A percentile compares a stretch with the other conserved stretches of the same genome.
Conservation (phyloP, 2,329 filamentous ascomycete genomes). For the Phoma sp. region DNA sequence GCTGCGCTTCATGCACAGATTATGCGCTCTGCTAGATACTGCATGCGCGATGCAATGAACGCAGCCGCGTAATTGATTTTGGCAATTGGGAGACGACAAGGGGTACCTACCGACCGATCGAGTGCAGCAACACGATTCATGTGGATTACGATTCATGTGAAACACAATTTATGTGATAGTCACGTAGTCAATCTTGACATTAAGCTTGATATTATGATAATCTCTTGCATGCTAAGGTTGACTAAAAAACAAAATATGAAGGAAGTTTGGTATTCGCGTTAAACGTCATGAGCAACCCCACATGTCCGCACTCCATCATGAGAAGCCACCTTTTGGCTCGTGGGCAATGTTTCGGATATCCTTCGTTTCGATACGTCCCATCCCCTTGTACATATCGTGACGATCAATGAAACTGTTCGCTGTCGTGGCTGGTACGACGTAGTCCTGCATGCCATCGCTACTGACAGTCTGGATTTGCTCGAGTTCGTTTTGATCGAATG, state of each 20-base stretch:
- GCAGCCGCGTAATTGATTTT: too few species aligned
- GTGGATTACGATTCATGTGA: too few species aligned
- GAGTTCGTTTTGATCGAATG: slow-evolving; percentile 30
- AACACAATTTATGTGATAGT: too few species aligned
- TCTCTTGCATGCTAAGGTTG: not conserved
- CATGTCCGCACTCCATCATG: not conserved
- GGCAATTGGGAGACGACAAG: too few species aligned
- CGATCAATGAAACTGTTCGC: slow-evolving; percentile 47
- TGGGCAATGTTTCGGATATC: slow-evolving; percentile 45
- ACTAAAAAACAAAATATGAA: not conserved
- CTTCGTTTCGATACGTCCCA: slow-evolving; percentile 47
- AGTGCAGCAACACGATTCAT: too few species aligned
- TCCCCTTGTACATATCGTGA: slow-evolving; percentile 52
- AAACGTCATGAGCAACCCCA: not conserved
- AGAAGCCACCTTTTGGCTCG: slow-evolving; percentile 17
- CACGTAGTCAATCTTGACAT: too few species aligned
- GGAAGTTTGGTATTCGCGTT: slow-evolving; percentile 10
- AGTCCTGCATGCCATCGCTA: slow-evolving; percentile 28
- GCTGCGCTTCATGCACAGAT: too few species aligned
- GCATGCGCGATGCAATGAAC: too few species aligned
- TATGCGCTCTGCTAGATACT: not conserved
- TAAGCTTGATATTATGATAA: too few species aligned
- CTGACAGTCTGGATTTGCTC: slow-evolving; percentile 37
- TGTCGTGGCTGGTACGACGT: slow-evolving; percentile 38
- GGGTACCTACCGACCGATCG: too few species aligned